Base-by-base conservation (phyloP, 1,139 yeast species). In the Geotrichum reessii region DNA sequence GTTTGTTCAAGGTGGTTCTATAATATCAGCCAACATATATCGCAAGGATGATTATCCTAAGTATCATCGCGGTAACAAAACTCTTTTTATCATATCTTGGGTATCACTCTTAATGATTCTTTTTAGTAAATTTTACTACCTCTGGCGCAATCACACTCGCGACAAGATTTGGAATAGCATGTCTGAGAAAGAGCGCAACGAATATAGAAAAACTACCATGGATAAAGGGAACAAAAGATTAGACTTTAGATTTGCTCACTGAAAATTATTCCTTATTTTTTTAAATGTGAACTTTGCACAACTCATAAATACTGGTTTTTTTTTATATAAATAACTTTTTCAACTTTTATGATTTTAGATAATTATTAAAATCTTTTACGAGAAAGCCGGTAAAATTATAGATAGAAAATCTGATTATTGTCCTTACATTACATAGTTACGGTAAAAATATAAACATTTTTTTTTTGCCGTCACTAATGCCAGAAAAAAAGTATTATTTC, bases 151-250 rank as follows among this genome's bases (percentile, higher is more conserved):
- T 69, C 70, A 67, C 12, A 67, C 66, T 28, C 79, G 78, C 56
- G 80, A 73, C 3, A 67, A 61, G 56, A 67, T 66, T 12, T 84
- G 89, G 89, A 65, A 70, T 57, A 65, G 70, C 2, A 69, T 83
- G 80, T 67, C 78, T 3, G 67, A 64, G 0, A 81, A 80, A 19
- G 83, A 84, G 63, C 74, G 74, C 63, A 74, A 72, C 8, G 66
- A 74, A 14, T 84, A 85, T 65, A 66, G 76, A 37, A 61, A 62
- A 5, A 74, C 66, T n/a, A 77, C 83, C 6, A 73, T 66, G 0
- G 84, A 83, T 63, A 71, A 69, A 49, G 88, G 88, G 12, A 82
- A 80, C 63, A 77, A 77, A 66, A 71, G 87, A 42, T 71, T 84
- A 50, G 85, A 84, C 66, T 84, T 83, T 62, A 63, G 74, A 55